Evolutionary conservation across 371 early-diverging fungal species (phyloP).

Genomic region (Mortierella sp.): DNA sequence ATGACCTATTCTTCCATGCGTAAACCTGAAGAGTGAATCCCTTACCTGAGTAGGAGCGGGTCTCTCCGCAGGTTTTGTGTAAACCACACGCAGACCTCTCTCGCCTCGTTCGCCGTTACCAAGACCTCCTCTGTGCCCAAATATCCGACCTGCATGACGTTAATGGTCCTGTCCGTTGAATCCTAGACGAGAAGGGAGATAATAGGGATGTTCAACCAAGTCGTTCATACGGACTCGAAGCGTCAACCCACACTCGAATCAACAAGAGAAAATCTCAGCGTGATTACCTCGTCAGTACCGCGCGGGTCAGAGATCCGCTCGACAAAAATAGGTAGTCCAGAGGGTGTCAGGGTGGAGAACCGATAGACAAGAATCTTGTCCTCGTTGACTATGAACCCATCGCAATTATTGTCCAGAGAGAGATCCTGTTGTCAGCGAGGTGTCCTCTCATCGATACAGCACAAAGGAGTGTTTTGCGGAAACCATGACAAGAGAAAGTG

Average conservation of each 20-base stretch:
- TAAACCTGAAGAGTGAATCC: no score
- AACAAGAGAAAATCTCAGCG: neutral
- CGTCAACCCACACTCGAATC: no score
- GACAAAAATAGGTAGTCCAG: constrained; percentile 24
- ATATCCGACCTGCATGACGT: constrained; percentile 42
- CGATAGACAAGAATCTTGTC: constrained; percentile 31
- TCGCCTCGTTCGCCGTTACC: constrained; percentile 32
- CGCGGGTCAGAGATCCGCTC: constrained; percentile 33
- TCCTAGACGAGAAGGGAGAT: constrained; percentile 1
- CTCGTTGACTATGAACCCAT: constrained; percentile 16
- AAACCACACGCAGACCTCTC: constrained; percentile 55
- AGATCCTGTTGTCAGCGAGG: neutral
- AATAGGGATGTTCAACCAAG: no score
- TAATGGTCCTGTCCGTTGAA: constrained; percentile 30
- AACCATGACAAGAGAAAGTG: neutral
- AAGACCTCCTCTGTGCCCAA: constrained; percentile 49
- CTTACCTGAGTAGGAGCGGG: constrained; percentile 45
- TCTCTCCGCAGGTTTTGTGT: constrained; percentile 39
- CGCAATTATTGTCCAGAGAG: neutral
- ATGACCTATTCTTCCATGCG: neutral
- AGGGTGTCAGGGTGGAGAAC: constrained; percentile 48
- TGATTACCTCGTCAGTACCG: constrained; percentile 22
- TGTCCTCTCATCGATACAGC: neutral
- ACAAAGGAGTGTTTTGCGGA: neutral
- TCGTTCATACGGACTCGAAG: no score